Conservation (phyloP, 345 rosid genomes). For the Eucalyptus pauciflora region DNA sequence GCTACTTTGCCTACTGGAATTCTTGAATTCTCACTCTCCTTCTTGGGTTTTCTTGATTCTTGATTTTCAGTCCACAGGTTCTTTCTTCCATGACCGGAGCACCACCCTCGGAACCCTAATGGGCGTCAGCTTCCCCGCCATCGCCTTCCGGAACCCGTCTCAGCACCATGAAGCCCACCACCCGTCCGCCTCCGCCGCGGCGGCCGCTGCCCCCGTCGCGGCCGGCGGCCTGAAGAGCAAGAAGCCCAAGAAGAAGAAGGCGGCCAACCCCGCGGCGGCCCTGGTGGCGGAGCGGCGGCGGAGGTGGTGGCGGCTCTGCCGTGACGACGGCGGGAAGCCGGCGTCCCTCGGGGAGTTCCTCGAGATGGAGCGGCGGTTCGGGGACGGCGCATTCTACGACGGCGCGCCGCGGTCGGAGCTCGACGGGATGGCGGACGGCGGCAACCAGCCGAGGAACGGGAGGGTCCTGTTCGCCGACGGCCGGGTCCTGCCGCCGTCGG, state of each 20-base stretch:
- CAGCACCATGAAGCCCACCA: conserved; percentile 22
- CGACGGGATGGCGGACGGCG: conserved; percentile 24
- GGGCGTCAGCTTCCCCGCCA: conserved; percentile 75
- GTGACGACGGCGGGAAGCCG: conserved; percentile 49
- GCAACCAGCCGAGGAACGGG: conserved; percentile 9
- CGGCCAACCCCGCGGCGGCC: background rate
- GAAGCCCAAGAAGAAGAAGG: conserved; percentile 9
- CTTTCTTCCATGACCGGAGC: conserved; percentile 96
- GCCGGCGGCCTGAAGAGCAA: background rate
- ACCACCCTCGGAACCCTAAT: conserved; percentile 82
- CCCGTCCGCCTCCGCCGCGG: background rate
- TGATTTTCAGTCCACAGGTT: conserved; percentile 66
- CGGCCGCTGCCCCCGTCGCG: background rate
- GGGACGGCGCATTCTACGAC: conserved; percentile 42
- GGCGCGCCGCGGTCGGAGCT: conserved; percentile 53
- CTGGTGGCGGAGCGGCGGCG: conserved; percentile 27
- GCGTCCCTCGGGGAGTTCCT: conserved; percentile 84
- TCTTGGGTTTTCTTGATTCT: background rate
- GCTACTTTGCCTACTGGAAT: background rate
- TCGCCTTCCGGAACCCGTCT: conserved; percentile 53
- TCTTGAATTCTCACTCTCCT: background rate
- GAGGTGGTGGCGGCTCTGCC: conserved; percentile 85
- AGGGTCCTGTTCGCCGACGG: conserved; percentile 70
- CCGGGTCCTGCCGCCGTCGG: conserved; percentile 68
- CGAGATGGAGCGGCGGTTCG: conserved; percentile 84